Base-by-base conservation (phyloP, 192 early-diverging fungal species). In the Rhizophagus sp. region DNA sequence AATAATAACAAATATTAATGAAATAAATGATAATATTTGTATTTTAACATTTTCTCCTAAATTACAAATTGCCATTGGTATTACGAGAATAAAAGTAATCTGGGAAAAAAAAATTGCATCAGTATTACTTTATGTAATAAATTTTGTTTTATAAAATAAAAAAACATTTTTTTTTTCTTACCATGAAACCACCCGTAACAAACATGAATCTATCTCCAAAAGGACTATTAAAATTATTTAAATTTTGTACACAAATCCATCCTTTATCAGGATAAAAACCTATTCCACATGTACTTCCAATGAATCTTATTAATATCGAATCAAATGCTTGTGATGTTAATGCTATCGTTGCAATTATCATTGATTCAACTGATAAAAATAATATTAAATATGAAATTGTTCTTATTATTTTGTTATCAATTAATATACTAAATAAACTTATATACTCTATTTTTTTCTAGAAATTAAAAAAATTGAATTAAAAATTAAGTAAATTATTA, bases 21-120 rank as follows among this genome's bases (percentile, higher is more conserved):
- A 76, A 36, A 90, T 73, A 34, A 89, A 82, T 12, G 90, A 93
- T 3, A 89, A 88, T 86, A 91, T 70, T 36, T 70, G 68, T 39
- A 70, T 8, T 70, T 70, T 70, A 41, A 34, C 34, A 41, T 70
- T 70, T 39, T 41, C 34, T 39, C 30, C 27, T 70, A 70, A 70
- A 39, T 41, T 36, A 22, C 19, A 39, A 19, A 39, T 44, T 70
- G 34, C 22, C 68, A 70, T 70, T 9, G 68, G 68, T 70, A 22
- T 19, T 33, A 36, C 36, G 17, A 70, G 11, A 12, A 34, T 11
- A 39, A 70, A 39, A 19, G 68, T 70, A 6, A 70, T 19, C 68
- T 70, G n/a, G 24, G 7, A 41, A 19, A 41, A 39, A 30, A 68
- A 68, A 27, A 66, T 34, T 5, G 30, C 25, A 67, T 41, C 39